Conservation (phyloP, 306 rosid species). For the Sesbania bispinosa region DNA sequence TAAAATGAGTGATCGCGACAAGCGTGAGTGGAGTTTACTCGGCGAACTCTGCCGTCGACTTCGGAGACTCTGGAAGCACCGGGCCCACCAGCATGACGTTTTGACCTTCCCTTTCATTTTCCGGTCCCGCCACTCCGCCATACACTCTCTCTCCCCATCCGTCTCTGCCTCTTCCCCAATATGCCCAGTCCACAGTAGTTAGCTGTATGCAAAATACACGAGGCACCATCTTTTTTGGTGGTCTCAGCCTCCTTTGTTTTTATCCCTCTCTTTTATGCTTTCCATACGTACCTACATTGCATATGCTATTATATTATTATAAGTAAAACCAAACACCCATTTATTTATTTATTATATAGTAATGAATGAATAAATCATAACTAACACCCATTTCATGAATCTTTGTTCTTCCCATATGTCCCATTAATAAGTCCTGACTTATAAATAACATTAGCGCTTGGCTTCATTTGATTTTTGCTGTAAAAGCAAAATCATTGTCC, state of each 20-base stretch:
- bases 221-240: neutral
- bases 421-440: neutral
- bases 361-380: neutral
- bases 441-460: neutral
- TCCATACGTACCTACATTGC: neutral
- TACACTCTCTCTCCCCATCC: neutral
- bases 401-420: neutral
- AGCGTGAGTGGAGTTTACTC: slow-evolving; percentile 29
- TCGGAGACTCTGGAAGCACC: slow-evolving; percentile 1
- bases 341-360: neutral
- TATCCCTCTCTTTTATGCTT: neutral
- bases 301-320: neutral
- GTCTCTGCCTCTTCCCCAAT: neutral
- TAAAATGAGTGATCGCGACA: neutral
- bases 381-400: slow-evolving; percentile 9
- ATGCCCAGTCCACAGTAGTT: slow-evolving; percentile 16
- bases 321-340: neutral
- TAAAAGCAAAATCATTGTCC: neutral
- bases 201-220: slow-evolving; percentile 30
- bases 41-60: slow-evolving; percentile 10
- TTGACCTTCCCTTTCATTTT: slow-evolving; percentile 6
- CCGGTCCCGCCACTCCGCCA: neutral
- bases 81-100: neutral
- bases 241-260: neutral
- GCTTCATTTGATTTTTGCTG: neutral